Percentiles rank a stretch among this genome's conserved stretches.
phyloP scores from a whole-genome alignment of 441 rosid genomes.

The Gossypium davidsonii region DNA sequence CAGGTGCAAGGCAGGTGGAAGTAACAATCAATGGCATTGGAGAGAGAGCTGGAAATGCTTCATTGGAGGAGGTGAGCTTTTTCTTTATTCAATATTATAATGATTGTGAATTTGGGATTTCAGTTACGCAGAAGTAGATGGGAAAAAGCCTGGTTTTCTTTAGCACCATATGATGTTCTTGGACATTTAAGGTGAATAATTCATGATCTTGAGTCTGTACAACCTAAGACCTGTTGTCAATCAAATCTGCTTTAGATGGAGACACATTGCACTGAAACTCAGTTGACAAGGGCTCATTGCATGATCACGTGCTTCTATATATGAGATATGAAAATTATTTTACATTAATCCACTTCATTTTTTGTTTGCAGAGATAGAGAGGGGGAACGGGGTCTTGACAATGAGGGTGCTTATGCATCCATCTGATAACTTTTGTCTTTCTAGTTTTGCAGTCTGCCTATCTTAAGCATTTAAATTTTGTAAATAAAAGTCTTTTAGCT shows the following conservation, averaged over 20 bases:
- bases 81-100: background rate
- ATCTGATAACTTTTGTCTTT: background rate
- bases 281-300: background rate
- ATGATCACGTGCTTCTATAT: background rate
- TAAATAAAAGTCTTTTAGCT: background rate
- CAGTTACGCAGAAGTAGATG: background rate
- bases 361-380: background rate
- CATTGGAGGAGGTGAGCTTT: constrained; percentile 74
- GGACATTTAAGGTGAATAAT: background rate
- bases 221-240: background rate
- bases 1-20: constrained; percentile 90
- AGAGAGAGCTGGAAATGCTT: constrained; percentile 97
- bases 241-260: background rate
- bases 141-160: background rate
- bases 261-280: background rate
- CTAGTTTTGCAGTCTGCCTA: background rate
- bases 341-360: background rate
- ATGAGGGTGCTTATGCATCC: background rate
- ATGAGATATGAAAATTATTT: background rate
- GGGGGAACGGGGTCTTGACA: background rate
- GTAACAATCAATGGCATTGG: constrained; percentile 94
- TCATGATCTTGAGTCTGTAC: background rate
- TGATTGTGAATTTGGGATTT: background rate
- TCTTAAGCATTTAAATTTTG: background rate
- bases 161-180: background rate